phyloP scores from a whole-genome alignment of 306 rosid genomes.

The Lathyrus tuberosus region DNA sequence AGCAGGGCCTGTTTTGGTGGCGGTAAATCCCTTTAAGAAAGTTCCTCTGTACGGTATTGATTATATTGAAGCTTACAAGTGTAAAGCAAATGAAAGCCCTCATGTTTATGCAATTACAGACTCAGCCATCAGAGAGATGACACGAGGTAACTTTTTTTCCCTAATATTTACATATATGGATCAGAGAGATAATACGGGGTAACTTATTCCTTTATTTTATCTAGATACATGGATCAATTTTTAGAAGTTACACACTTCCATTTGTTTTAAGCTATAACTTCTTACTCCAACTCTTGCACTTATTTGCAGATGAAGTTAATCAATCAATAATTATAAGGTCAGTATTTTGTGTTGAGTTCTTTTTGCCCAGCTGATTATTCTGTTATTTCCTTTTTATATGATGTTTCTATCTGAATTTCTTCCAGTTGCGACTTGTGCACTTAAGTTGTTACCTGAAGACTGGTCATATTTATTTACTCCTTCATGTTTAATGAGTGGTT shows the following conservation, averaged over 20 bases:
- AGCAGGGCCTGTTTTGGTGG: conserved; percentile 98
- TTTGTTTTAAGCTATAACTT: conserved; percentile 39
- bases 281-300: conserved; percentile 30
- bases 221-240: conserved; percentile 25
- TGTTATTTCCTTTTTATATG: conserved; percentile 1
- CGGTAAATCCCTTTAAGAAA: conserved; percentile 92
- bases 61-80: conserved; percentile 85
- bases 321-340: conserved; percentile 98
- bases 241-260: conserved; percentile 32
- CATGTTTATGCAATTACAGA: conserved; percentile 98
- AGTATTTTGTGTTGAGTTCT: conserved; percentile 37
- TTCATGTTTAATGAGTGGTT: conserved; percentile 9
- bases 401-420: conserved; percentile 21
- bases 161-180: conserved; percentile 27
- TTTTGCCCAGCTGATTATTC: conserved; percentile 12
- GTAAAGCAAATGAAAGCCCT: conserved; percentile 72
- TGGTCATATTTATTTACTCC: background rate
- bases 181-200: conserved; percentile 88
- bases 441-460: background rate
- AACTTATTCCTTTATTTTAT: conserved; percentile 22
- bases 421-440: conserved; percentile 12
- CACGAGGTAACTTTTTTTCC: conserved; percentile 60
- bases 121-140: conserved; percentile 93
- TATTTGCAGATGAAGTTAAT: conserved; percentile 89
- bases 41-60: conserved; percentile 81